Base-by-base conservation (phyloP, 108 stramenopile species). In the Heterococcus sp. region DNA sequence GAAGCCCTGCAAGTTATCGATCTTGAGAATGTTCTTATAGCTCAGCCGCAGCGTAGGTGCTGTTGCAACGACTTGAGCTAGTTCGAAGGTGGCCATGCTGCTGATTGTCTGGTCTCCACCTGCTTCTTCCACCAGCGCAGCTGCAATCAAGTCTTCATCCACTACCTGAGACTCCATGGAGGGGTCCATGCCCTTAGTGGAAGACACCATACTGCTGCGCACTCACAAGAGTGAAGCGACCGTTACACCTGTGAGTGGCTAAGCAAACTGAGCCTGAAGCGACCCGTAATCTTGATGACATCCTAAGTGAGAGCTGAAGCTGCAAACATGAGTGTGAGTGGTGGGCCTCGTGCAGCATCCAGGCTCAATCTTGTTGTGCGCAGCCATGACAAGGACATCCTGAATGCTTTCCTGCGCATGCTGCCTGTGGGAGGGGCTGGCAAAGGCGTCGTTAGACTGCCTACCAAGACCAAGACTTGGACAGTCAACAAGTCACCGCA, bases 1-100 rank as follows among this genome's bases (percentile, higher is more conserved):
- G 65, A 91, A 89, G 0, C 89, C 89, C 1, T 81, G 81, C 38
- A 91, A 71, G 73, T 91, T 91, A 71, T 86, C 90, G 65, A 91
- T 90, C 21, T 75, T 71, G 1, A 84, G 76, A 33, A 91, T 87
- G 35, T 85, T 87, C 40, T 88, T 86, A 74, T 87, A 91, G 21
- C 88, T 89, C n/a, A 91, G 68, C 0, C 85, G 34, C 32, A 90
- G 65, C 30, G 64, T 40, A 26, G 35, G 69, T 4, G 64, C 65
- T 4, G 14, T 5, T 2, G 46, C 4, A 26, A 70, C 1, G 40
- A 66, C 73, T 68, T 82, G 73, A 1, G 73, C 73, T n/a, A 82
- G 68, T 34, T 82, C 73, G 73, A 82, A 82, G 4, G 81, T 82
- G 11, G 73, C 72, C 73, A 74, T 82, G 28, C 73, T 68, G 21